These are phyloP conservation scores for Cordyceps fumosorosea DNA, from an alignment of 2,329 filamentous ascomycete species.

Conservation along the genomic window DNA sequence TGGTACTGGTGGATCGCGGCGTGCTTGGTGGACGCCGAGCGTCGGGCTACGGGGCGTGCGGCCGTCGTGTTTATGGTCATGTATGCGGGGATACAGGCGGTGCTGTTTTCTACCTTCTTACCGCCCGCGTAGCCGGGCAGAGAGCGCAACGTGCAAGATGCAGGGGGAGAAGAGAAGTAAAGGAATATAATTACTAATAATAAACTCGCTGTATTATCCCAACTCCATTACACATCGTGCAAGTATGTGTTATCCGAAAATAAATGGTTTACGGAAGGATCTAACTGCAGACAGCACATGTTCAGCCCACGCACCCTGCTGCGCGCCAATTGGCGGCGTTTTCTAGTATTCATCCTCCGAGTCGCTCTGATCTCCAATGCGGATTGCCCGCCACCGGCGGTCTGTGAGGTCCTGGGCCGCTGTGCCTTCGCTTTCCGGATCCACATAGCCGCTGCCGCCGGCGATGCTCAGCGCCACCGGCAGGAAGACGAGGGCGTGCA, in stretches of 20 bases:
- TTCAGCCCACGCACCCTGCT: neutral
- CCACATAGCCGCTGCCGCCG: constrained; percentile 81
- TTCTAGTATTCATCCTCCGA: constrained; percentile 58
- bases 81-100: constrained; percentile 78
- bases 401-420: constrained; percentile 83
- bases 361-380: constrained; percentile 69
- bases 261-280: neutral
- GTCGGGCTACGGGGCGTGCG: constrained; percentile 26
- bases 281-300: neutral
- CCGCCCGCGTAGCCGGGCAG: constrained; percentile 62
- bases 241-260: neutral
- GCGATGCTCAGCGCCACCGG: constrained; percentile 82
- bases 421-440: constrained; percentile 80
- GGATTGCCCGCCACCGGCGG: constrained; percentile 67
- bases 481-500: constrained; percentile 84
- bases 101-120: constrained; percentile 81
- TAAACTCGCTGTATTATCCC: neutral
- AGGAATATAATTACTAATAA: constrained; percentile 5
- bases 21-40: constrained; percentile 30
- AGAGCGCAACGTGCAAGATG: neutral
- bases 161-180: neutral
- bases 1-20: constrained; percentile 81
- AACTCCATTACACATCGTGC: neutral
- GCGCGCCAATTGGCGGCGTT: no score
- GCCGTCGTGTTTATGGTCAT: constrained; percentile 65